These are phyloP conservation scores for Naganishia kalamii DNA, from an alignment of 768 basidiomycete genomes.

Conservation along the genomic window DNA sequence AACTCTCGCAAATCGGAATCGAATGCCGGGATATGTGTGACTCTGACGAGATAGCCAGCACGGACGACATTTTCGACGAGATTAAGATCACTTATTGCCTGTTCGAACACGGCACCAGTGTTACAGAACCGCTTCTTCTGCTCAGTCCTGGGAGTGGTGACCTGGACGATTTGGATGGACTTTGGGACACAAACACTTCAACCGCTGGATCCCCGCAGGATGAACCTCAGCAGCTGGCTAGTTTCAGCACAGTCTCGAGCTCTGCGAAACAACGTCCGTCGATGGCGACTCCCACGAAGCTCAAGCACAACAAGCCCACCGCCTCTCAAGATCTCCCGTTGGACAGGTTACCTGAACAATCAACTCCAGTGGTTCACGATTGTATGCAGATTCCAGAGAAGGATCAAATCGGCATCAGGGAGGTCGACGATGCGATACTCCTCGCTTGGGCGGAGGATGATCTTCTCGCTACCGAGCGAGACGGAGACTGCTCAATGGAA, in stretches of 20 bases:
- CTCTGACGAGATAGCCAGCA: neutral
- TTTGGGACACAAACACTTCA: neutral
- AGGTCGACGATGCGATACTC: conserved; percentile 3
- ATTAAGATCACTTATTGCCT: neutral
- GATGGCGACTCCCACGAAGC: no score
- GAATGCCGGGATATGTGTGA: neutral
- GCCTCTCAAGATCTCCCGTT: no score
- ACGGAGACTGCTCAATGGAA: neutral
- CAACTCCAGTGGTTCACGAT: neutral
- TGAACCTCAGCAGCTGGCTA: no score
- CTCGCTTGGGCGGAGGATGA: neutral
- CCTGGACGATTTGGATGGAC: conserved; percentile 18
- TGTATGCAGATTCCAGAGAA: neutral
- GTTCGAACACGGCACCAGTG: no score
- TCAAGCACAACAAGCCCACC: no score
- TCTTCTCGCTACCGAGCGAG: neutral
- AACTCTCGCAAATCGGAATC: conserved; percentile 1
- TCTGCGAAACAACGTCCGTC: no score
- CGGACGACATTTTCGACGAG: neutral
- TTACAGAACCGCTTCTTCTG: neutral
- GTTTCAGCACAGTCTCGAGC: no score
- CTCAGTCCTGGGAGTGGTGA: conserved; percentile 23
- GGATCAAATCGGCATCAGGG: conserved; percentile 7
- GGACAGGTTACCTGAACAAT: no score
- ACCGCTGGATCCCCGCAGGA: no score